These are phyloP conservation scores for Lagenidium giganteum DNA, from an alignment of 352 stramenopile genomes.

Conservation along the genomic window DNA sequence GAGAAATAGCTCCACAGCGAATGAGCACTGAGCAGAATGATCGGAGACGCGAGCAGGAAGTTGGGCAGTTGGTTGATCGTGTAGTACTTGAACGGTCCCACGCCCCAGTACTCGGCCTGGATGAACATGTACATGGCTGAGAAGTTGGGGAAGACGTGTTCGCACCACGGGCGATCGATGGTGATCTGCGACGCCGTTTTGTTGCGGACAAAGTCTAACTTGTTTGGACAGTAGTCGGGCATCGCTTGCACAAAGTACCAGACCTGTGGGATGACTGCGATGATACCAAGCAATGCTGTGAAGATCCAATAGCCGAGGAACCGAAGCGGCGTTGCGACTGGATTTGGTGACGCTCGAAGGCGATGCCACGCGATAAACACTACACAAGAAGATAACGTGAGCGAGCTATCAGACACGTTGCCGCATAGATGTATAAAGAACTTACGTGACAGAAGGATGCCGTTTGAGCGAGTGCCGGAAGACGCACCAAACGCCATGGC, in stretches of 20 bases:
- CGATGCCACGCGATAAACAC: constrained; percentile 77
- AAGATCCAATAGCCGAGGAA: constrained; percentile 57
- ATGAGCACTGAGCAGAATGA: constrained; percentile 65
- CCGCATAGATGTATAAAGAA: constrained; percentile 5
- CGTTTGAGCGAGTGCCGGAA: constrained; percentile 76
- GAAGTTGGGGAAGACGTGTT: constrained; percentile 54
- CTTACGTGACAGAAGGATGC: constrained; percentile 69
- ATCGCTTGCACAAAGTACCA: constrained; percentile 65
- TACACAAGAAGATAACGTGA: constrained; percentile 18
- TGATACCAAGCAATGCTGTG: constrained; percentile 50
- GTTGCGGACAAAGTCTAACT: no score
- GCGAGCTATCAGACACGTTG: neutral
- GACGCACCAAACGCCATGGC: constrained; percentile 54
- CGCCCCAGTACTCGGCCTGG: constrained; percentile 95
- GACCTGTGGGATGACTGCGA: constrained; percentile 62
- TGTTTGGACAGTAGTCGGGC: constrained; percentile 60
- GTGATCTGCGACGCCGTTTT: constrained; percentile 11
- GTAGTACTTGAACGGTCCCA: constrained; percentile 93
- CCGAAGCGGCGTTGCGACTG: constrained; percentile 3
- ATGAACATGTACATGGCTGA: constrained; percentile 92
- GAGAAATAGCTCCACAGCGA: constrained; percentile 47
- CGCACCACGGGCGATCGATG: constrained; percentile 68
- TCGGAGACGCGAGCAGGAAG: constrained; percentile 89
- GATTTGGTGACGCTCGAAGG: constrained; percentile 44
- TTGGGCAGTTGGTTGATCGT: constrained; percentile 92